phyloP scores from a whole-genome alignment of 441 rosid species.

The Pelargonium myrrhifolium region DNA sequence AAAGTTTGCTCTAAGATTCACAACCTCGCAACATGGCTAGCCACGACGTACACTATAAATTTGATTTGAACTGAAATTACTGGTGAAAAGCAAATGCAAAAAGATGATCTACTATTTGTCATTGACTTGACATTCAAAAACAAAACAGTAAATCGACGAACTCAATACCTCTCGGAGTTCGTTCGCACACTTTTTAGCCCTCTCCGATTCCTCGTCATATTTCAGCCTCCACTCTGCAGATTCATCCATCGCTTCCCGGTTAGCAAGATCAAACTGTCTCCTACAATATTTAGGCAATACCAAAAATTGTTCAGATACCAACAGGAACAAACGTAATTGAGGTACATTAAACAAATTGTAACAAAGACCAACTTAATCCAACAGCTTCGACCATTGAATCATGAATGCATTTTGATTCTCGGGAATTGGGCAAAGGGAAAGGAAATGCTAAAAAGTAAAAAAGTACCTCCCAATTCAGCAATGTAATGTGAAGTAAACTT shows the following conservation, averaged over 20 bases:
- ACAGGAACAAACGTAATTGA: background rate
- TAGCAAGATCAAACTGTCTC: slow-evolving; percentile 81
- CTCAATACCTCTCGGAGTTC: slow-evolving; percentile 46
- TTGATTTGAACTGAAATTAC: background rate
- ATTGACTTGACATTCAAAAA: background rate
- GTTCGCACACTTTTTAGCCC: slow-evolving; percentile 49
- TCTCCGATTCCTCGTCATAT: slow-evolving; percentile 60
- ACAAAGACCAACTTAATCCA: background rate
- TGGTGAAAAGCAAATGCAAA: background rate
- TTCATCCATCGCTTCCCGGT: slow-evolving; percentile 90
- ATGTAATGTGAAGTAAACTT: no score
- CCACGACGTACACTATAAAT: background rate
- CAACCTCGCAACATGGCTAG: no score
- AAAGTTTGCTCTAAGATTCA: no score
- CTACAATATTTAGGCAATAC: slow-evolving; percentile 31
- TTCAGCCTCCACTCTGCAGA: slow-evolving; percentile 89
- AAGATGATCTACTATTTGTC: background rate
- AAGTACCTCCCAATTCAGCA: no score
- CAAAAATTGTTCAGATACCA: background rate
- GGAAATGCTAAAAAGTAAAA: no score
- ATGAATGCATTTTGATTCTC: background rate
- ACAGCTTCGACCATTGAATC: background rate
- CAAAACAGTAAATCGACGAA: background rate
- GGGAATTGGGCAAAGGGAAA: background rate
- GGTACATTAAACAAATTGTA: background rate